Percentiles rank a stretch among this genome's conserved stretches.
These are phyloP conservation scores for Pseudogymnoascus sp. DNA, from an alignment of 2,329 filamentous ascomycete genomes.

Conservation along the genomic window DNA sequence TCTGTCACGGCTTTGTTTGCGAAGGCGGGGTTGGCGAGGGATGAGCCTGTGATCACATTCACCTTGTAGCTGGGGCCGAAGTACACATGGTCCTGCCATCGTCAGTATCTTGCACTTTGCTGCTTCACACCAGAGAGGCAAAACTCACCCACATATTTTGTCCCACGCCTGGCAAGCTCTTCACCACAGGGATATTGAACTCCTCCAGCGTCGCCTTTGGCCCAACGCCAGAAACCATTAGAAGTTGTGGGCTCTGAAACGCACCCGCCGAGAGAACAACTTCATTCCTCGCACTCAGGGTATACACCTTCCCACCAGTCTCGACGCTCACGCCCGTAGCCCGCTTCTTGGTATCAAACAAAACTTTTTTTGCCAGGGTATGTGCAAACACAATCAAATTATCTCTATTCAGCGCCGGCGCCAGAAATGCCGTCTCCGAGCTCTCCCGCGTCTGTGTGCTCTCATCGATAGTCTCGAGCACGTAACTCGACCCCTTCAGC, in stretches of 20 bases:
- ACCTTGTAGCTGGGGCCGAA: not conserved
- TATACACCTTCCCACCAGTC: slow-evolving; percentile 13
- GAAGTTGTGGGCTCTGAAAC: not conserved
- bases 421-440: slow-evolving; percentile 13
- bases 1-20: slow-evolving; percentile 9
- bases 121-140: slow-evolving; percentile 29
- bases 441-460: slow-evolving; percentile 14
- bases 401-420: slow-evolving; percentile 8
- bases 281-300: not conserved
- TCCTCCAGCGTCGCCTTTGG: not conserved
- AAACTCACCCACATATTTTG: slow-evolving; percentile 52
- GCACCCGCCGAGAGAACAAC: not conserved
- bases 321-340: slow-evolving; percentile 14
- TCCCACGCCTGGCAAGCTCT: slow-evolving; percentile 54
- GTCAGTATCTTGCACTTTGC: not conserved
- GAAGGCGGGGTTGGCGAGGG: not conserved
- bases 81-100: not conserved
- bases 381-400: slow-evolving; percentile 14
- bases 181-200: slow-evolving; percentile 30
- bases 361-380: slow-evolving; percentile 14
- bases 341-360: slow-evolving; percentile 14
- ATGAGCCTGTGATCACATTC: not conserved
- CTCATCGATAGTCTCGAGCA: slow-evolving; percentile 13
- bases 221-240: slow-evolving; percentile 2
- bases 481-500: slow-evolving; percentile 8